Conservation (phyloP, 139 green algal genomes). For the Micromonas commoda region DNA sequence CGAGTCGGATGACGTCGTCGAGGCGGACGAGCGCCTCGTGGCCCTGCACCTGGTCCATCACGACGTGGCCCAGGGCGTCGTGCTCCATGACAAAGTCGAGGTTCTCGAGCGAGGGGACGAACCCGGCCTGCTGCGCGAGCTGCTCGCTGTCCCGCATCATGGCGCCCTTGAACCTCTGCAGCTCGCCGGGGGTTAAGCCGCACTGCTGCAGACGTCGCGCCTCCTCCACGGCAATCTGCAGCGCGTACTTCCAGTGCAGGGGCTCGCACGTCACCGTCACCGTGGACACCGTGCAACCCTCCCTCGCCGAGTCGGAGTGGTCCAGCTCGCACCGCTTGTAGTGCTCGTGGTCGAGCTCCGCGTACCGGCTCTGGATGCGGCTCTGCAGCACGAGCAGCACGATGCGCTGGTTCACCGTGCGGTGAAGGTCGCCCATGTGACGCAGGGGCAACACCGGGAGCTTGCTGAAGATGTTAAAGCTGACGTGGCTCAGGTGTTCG, state of each 20-base stretch:
- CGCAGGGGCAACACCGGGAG: conserved; percentile 67
- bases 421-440: conserved; percentile 60
- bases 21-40: conserved; percentile 28
- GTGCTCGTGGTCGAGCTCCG: conserved; percentile 47
- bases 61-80: conserved; percentile 80
- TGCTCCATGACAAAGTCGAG: conserved; percentile 98
- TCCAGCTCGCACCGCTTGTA: conserved; percentile 90
- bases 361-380: conserved; percentile 71
- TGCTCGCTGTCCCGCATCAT: conserved; percentile 85
- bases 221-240: conserved; percentile 63
- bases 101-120: conserved; percentile 76
- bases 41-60: conserved; percentile 64
- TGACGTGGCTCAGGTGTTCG: conserved; percentile 89
- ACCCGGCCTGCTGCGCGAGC: conserved; percentile 70
- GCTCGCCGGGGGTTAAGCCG: conserved; percentile 71
- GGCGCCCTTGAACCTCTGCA: conserved; percentile 77
- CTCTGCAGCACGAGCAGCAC: conserved; percentile 88
- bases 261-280: conserved; percentile 89
- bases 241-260: conserved; percentile 56
- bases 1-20: conserved; percentile 18
- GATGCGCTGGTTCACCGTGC: conserved; percentile 75
- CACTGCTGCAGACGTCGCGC: conserved; percentile 37
- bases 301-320: conserved; percentile 73
- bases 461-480: conserved; percentile 94
- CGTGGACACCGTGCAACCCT: conserved; percentile 89